Conservation (phyloP, 345 rosid species). For the Toxicodendron radicans region DNA sequence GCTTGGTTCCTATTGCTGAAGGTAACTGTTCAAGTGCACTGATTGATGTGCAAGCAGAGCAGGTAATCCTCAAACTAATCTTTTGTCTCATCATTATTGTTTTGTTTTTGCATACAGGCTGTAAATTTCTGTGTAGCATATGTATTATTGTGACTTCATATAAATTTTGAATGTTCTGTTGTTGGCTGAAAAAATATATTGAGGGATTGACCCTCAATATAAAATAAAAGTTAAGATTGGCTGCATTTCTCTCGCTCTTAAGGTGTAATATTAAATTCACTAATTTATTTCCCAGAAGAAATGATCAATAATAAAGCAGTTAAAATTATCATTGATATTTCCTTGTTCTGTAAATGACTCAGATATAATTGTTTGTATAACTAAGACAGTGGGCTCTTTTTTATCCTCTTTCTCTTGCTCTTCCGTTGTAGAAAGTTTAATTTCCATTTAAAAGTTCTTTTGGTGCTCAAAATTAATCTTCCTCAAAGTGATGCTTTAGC, state of each 20-base stretch:
- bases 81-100: neutral
- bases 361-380: neutral
- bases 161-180: neutral
- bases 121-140: neutral
- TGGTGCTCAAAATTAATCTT: neutral
- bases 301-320: neutral
- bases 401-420: neutral
- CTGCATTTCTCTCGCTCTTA: neutral
- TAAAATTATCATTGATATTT: neutral
- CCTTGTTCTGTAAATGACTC: neutral
- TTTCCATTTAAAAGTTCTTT: neutral
- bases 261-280: neutral
- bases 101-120: constrained; percentile 12
- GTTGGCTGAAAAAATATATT: neutral
- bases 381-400: neutral
- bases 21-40: constrained; percentile 21
- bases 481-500: neutral
- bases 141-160: neutral
- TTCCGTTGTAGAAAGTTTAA: neutral
- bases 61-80: constrained; percentile 32
- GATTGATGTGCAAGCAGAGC: constrained; percentile 30
- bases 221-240: neutral
- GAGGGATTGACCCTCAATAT: neutral
- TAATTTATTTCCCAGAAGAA: neutral
- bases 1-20: constrained; percentile 26